These are phyloP conservation scores for Dryadomyces sulphureus DNA, from an alignment of 2,329 filamentous ascomycete genomes.

Conservation along the genomic window DNA sequence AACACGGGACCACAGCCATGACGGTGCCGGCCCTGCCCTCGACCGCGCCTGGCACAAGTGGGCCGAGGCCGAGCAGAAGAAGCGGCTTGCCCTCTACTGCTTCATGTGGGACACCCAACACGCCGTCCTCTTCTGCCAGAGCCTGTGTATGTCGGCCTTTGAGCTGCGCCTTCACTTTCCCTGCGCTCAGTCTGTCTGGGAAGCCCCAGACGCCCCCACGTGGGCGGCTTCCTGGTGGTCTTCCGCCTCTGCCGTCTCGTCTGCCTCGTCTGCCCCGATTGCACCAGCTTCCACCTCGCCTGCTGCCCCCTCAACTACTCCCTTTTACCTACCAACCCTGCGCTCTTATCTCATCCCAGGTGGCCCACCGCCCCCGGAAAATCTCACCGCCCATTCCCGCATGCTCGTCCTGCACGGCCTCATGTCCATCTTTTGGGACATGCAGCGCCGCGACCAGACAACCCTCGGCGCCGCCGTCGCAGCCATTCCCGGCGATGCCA, in stretches of 20 bases:
- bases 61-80: conserved; percentile 9
- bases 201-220: conserved; percentile 1
- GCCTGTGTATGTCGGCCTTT: conserved; percentile 12
- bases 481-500: not conserved
- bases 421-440: conserved; percentile 10
- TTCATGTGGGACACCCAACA: conserved; percentile 12
- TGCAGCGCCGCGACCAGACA: conserved; percentile 11
- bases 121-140: conserved; percentile 11
- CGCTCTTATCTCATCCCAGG: not conserved
- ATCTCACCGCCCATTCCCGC: conserved; percentile 2
- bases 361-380: not conserved
- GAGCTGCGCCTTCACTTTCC: conserved; percentile 9
- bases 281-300: not conserved
- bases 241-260: not conserved
- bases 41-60: conserved; percentile 5
- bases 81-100: conserved; percentile 8
- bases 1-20: not conserved
- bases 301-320: not conserved
- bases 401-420: conserved; percentile 10
- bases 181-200: conserved; percentile 9
- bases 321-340: conserved; percentile 2
- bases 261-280: not conserved
- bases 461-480: conserved; percentile 3
- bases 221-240: conserved; percentile 5
- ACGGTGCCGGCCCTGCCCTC: not conserved